phyloP scores from a whole-genome alignment of 2,329 filamentous ascomycete genomes.

The Rhinocladiella similis region DNA sequence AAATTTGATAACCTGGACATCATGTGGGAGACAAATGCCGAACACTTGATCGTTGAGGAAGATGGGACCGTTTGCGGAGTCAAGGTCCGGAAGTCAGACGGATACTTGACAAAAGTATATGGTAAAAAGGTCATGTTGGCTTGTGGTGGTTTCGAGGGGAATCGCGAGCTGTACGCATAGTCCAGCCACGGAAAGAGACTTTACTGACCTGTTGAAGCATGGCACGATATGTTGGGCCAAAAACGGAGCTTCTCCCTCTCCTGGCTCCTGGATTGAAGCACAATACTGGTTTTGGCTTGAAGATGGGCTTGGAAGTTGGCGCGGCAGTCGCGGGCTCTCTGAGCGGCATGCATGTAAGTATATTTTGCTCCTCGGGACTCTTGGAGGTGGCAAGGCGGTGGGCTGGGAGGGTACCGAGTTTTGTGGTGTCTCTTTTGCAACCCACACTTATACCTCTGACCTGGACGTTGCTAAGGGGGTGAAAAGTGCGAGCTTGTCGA shows the following conservation, averaged over 20 bases:
- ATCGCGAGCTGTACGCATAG: slow-evolving; percentile 41
- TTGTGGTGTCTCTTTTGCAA: no score
- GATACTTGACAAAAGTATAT: slow-evolving; percentile 29
- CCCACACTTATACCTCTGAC: no score
- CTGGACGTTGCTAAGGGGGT: neutral
- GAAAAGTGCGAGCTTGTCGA: slow-evolving; percentile 42
- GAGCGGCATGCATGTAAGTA: slow-evolving; percentile 39
- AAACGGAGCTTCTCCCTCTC: slow-evolving; percentile 40
- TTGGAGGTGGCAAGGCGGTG: neutral
- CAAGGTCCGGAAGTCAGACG: slow-evolving; percentile 41
- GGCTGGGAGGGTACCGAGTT: no score
- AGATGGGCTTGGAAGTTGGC: slow-evolving; percentile 44
- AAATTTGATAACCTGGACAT: slow-evolving; percentile 37
- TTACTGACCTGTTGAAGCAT: neutral
- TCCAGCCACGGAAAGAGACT: no score
- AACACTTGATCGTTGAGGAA: slow-evolving; percentile 36
- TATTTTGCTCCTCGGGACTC: neutral
- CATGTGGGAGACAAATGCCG: slow-evolving; percentile 41
- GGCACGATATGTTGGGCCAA: slow-evolving; percentile 37
- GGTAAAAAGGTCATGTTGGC: slow-evolving; percentile 39
- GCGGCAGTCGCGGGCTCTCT: slow-evolving; percentile 39
- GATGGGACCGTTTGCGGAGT: slow-evolving; percentile 38
- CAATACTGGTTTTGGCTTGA: slow-evolving; percentile 42
- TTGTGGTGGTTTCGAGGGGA: slow-evolving; percentile 45
- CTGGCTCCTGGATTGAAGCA: slow-evolving; percentile 44